phyloP scores from a whole-genome alignment of 73 alveolate genomes.

The Tetrahymena malaccensis region DNA sequence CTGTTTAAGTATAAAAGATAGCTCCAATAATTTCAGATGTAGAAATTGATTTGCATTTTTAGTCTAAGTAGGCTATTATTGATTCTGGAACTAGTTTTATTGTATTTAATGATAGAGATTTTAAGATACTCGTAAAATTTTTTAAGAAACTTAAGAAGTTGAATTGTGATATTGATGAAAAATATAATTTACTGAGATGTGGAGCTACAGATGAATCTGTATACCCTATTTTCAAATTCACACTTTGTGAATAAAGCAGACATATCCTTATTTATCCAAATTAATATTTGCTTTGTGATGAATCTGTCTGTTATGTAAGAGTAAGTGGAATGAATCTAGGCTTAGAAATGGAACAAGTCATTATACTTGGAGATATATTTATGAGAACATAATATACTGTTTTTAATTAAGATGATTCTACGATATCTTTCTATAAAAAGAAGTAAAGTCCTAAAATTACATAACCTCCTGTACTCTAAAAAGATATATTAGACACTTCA shows the following conservation, averaged over 20 bases:
- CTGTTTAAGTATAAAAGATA: background rate
- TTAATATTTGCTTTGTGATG: background rate
- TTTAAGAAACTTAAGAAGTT: background rate
- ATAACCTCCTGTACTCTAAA: background rate
- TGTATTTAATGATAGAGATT: background rate
- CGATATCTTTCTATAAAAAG: background rate
- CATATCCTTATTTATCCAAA: background rate
- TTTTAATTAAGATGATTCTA: background rate
- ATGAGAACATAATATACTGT: background rate
- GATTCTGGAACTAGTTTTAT: background rate
- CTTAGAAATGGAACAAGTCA: background rate
- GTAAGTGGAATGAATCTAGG: background rate
- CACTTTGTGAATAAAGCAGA: background rate
- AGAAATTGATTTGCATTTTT: background rate
- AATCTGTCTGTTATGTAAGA: background rate
- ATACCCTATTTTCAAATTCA: background rate
- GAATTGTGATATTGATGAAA: background rate
- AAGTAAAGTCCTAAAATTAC: background rate
- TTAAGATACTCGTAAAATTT: background rate
- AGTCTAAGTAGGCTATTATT: background rate
- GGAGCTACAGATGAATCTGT: background rate
- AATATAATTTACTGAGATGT: background rate
- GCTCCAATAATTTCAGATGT: background rate
- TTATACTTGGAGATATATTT: background rate
- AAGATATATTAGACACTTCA: background rate